Percentiles rank a stretch among this genome's conserved stretches.
Evolutionary conservation across 2,329 filamentous ascomycete species (phyloP).

Genomic region (Colletotrichum karsti): DNA sequence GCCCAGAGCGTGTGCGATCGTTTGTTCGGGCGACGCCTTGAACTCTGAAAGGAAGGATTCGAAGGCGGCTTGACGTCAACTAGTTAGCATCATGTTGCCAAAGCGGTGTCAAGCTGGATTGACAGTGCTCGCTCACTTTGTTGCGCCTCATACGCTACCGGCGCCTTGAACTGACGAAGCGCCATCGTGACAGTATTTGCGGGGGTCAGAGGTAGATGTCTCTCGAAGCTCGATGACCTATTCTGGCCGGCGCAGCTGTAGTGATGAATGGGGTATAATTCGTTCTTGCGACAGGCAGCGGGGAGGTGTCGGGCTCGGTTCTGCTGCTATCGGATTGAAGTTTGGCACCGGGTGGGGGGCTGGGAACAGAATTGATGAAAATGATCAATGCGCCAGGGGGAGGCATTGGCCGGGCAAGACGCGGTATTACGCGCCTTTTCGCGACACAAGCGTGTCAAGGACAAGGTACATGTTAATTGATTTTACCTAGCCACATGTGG

Average conservation of each 20-base stretch:
- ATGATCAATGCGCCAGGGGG: constrained; percentile 31
- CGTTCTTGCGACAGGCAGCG: constrained; percentile 1
- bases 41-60: constrained; percentile 88
- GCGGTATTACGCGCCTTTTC: constrained; percentile 31
- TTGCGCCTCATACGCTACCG: constrained; percentile 89
- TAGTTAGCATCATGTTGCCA: constrained; percentile 37
- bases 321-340: constrained; percentile 17
- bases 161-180: constrained; percentile 80
- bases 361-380: constrained; percentile 32
- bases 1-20: constrained; percentile 83
- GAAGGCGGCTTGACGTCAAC: constrained; percentile 73
- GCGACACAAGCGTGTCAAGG: constrained; percentile 24
- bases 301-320: constrained; percentile 3
- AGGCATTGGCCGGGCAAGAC: constrained; percentile 31
- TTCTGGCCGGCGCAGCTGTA: background rate
- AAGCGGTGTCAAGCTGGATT: constrained; percentile 21
- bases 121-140: constrained; percentile 66
- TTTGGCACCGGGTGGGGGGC: constrained; percentile 32
- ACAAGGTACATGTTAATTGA: constrained; percentile 27
- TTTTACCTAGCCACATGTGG: constrained; percentile 5
- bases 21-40: constrained; percentile 78
- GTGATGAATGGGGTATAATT: background rate
- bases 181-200: constrained; percentile 68
- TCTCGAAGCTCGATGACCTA: background rate
- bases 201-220: background rate